Evolutionary conservation across 495 filamentous ascomycete genomes (phyloP), one percentile per base, ranked within the genome.

Genomic region (Clohesyomyces aquaticus): DNA sequence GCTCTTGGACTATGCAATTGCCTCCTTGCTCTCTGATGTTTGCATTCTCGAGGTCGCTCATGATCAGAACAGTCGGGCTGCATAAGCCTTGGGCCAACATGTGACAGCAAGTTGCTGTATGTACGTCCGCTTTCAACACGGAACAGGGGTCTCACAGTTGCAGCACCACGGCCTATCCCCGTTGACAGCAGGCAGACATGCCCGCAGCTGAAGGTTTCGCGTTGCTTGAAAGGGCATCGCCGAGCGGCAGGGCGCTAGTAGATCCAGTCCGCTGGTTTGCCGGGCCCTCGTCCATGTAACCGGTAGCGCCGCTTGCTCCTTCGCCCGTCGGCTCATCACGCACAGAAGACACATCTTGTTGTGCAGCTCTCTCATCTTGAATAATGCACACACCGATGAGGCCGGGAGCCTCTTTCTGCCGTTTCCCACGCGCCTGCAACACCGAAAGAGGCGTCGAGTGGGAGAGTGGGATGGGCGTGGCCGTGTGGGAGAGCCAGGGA

Each of bases 321-420:
- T 60, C 46, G 57, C 45, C 57, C 14, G 22, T 19, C 43, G 21
- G 16, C 23, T 8, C 29, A 26, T 28, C n/a, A n/a, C n/a, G n/a
- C n/a, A n/a, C n/a, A n/a, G n/a, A n/a, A 18, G 26, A 22, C 51
- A 51, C 48, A 51, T 4, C 28, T 38, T 22, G 26, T 21, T 59
- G 58, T 61, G 58, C 58, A 53, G 54, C 47, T 22, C 58, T 52
- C 27, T n/a, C n/a, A n/a, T n/a, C n/a, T 38, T 16, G 47, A 42
- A 52, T 61, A 61, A 62, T 54, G 58, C 58, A 46, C 32, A 53
- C 48, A 32, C 41, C 58, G 47, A 29, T n/a, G n/a, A n/a, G n/a
- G n/a, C n/a, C n/a, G n/a, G n/a, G n/a, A n/a, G n/a, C n/a, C n/a
- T n/a, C n/a, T n/a, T n/a, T n/a, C n/a, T n/a, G n/a, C n/a, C n/a